A percentile compares a stretch with the other conserved stretches of the same genome.
phyloP scores from a whole-genome alignment of 2,329 filamentous ascomycete genomes.

The Colletotrichum australisinense region DNA sequence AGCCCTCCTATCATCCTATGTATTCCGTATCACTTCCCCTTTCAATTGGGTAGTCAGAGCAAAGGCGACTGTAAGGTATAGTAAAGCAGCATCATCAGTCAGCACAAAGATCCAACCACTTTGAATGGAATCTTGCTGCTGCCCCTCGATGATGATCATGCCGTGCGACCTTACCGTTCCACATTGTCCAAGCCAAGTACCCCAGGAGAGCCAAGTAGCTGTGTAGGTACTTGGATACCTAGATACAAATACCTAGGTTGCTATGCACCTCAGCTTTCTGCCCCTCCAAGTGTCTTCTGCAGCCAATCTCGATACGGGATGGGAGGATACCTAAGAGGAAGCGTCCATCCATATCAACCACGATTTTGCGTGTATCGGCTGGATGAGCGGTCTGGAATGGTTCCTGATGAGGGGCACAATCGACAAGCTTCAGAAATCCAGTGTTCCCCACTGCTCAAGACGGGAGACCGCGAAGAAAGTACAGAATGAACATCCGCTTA shows the following conservation, averaged over 20 bases:
- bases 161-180: not conserved
- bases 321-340: not conserved
- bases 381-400: conserved; percentile 31
- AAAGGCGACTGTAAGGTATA: too few relatives aligned
- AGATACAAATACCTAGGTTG: too few relatives aligned
- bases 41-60: too few relatives aligned
- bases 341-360: conserved; percentile 6
- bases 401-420: not conserved
- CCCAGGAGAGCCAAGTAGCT: not conserved
- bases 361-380: not conserved
- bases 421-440: not conserved
- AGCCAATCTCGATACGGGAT: conserved; percentile 17
- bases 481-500: too few relatives aligned
- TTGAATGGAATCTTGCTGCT: not conserved
- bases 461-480: too few relatives aligned
- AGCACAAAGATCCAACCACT: too few relatives aligned
- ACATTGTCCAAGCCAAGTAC: not conserved
- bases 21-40: not conserved
- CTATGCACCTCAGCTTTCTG: not conserved
- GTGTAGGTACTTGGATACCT: not conserved
- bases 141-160: not conserved
- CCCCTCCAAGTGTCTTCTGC: conserved; percentile 19
- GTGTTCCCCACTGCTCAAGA: not conserved
- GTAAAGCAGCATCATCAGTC: too few relatives aligned
- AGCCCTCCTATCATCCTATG: not conserved